Evolutionary conservation across 2,329 filamentous ascomycete genomes (phyloP).

Genomic region (Thielaviopsis musarum): DNA sequence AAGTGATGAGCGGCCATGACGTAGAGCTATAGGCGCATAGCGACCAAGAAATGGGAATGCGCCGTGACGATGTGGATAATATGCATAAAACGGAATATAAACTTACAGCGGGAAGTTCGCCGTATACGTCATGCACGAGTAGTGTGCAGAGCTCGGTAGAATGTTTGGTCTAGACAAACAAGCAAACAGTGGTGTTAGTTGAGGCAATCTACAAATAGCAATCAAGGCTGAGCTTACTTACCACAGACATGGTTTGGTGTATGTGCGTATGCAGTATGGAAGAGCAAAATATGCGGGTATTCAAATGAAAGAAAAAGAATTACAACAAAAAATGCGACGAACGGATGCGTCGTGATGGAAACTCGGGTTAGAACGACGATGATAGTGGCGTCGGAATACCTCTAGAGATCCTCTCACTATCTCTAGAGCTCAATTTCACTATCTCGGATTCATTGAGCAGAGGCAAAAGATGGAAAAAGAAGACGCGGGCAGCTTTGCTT

Average conservation of each 20-base stretch:
- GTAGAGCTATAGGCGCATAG: background rate
- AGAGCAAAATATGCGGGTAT: background rate
- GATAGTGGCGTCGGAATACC: conserved; percentile 30
- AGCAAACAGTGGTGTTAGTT: background rate
- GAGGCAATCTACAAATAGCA: background rate
- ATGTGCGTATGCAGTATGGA: background rate
- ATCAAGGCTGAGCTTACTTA: conserved; percentile 15
- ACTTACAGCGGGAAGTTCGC: conserved; percentile 79
- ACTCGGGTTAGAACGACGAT: background rate
- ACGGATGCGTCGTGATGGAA: background rate
- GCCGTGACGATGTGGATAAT: conserved; percentile 11
- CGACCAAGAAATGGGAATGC: background rate
- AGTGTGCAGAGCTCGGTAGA: conserved; percentile 79
- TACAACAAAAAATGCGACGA: background rate
- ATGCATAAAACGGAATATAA: background rate
- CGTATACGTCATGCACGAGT: conserved; percentile 76
- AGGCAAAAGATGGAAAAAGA: background rate
- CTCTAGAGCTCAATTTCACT: conserved; percentile 61
- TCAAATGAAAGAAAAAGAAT: background rate
- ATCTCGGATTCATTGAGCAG: conserved; percentile 44
- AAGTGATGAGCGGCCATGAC: background rate
- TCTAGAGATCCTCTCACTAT: conserved; percentile 64
- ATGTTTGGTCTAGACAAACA: conserved; percentile 44
- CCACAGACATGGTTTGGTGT: conserved; percentile 19
- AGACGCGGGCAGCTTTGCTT: background rate